Base-by-base conservation (phyloP, 768 basidiomycete species). In the Boletus reticuloceps region DNA sequence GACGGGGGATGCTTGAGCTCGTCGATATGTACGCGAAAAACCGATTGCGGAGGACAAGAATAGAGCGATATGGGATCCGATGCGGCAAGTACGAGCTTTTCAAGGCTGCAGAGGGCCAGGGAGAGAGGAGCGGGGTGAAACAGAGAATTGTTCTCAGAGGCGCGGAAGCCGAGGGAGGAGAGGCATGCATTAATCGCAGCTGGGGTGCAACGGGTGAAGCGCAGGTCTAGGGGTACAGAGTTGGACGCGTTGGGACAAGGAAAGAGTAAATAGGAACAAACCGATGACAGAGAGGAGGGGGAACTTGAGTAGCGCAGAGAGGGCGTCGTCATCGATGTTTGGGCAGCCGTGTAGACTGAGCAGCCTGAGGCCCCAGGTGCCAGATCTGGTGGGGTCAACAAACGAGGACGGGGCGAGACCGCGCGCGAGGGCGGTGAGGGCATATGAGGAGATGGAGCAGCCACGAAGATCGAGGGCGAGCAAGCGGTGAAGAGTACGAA, bases 401-500 rank as follows among this genome's bases (percentile, higher is more conserved):
- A 61, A 64, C 69, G 72, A 3, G 66, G 66, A 14, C 22, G 16
- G 3, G 32, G 11, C 34, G 43, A 88, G 69, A 4, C 79, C 80
- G 20, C 79, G 75, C 0, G 82, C 69, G 12, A 92, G 77, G 6
- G 74, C 64, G 34, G 74, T 75, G 47, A 89, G 64, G 13, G 82
- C 86, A 58, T 79, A 76, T 4, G 79, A 61, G 4, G 80, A 79
- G 37, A 91, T 59, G 2, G 56, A 25, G 2, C 84, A 86, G 11
- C 67, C 71, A 46, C 83, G 84, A 20, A 80, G 78, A 66, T 91
- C 88, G n/a, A 91, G 72, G 0, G 84, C 89, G 40, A 71, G 63
- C 19, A 91, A 74, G 7, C 75, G 73, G 59, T 80, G 81, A 7
- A 91, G 75, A 11, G 69, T 59, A 29, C 76, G 78, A 29, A 91